Percentiles rank a stretch among this genome's conserved stretches.
Evolutionary conservation across 2,329 filamentous ascomycete species (phyloP).

Genomic region (Monosporascus sp.): DNA sequence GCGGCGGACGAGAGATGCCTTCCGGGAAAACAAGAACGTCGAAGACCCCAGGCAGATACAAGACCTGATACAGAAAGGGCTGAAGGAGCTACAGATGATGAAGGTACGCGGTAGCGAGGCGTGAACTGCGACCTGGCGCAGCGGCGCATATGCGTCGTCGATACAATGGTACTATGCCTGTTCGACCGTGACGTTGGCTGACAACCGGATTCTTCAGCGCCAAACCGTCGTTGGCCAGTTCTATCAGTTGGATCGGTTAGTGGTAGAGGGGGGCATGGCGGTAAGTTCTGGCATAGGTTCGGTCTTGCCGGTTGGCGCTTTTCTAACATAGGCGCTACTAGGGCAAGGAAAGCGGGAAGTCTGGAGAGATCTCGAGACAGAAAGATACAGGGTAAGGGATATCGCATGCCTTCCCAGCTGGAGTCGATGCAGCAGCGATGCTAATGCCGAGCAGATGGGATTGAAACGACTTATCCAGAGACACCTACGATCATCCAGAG

Average conservation of each 20-base stretch:
- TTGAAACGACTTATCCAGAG: neutral
- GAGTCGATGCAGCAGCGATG: neutral
- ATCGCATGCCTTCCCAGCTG: neutral
- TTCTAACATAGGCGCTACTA: slow-evolving; percentile 20
- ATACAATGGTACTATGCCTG: too few species aligned
- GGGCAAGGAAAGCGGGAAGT: slow-evolving; percentile 66
- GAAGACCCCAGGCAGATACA: slow-evolving; percentile 73
- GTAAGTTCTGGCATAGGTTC: slow-evolving; percentile 42
- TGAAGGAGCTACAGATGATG: slow-evolving; percentile 81
- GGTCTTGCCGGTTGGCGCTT: slow-evolving; percentile 9
- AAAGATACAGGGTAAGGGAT: slow-evolving; percentile 69
- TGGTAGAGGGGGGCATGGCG: slow-evolving; percentile 82
- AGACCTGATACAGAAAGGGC: slow-evolving; percentile 81
- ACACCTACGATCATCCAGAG: neutral
- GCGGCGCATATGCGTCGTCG: too few species aligned
- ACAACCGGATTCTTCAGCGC: slow-evolving; percentile 51
- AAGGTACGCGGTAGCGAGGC: slow-evolving; percentile 58
- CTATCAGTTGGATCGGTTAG: slow-evolving; percentile 84
- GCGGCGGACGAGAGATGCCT: slow-evolving; percentile 84
- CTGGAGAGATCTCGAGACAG: slow-evolving; percentile 65
- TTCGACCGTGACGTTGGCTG: neutral
- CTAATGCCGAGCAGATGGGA: neutral
- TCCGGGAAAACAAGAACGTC: slow-evolving; percentile 71
- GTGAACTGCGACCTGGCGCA: neutral
- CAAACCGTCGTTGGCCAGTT: slow-evolving; percentile 95